These are phyloP conservation scores for Podaxis sp. DNA, from an alignment of 768 basidiomycete species.

Conservation along the genomic window DNA sequence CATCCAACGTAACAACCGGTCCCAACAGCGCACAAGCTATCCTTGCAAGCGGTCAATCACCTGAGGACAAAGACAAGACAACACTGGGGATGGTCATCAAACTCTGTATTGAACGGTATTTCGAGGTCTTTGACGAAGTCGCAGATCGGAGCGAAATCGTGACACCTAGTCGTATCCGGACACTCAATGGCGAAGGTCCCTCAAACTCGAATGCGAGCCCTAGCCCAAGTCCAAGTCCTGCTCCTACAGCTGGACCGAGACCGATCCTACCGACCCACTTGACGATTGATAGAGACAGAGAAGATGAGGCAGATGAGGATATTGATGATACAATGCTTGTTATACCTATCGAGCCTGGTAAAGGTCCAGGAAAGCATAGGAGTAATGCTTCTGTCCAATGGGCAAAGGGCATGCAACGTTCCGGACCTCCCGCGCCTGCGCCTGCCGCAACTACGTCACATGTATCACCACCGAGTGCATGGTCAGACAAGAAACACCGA, in stretches of 20 bases:
- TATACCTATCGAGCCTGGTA: constrained; percentile 57
- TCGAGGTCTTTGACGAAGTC: constrained; percentile 84
- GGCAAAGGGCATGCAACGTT: neutral
- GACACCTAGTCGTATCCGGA: constrained; percentile 28
- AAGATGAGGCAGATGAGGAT: constrained; percentile 62
- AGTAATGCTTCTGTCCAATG: constrained; percentile 15
- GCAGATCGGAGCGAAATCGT: constrained; percentile 64
- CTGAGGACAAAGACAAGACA: constrained; percentile 36
- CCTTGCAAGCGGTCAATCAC: constrained; percentile 11
- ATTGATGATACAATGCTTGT: constrained; percentile 73
- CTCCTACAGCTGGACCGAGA: constrained; percentile 1
- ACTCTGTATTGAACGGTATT: constrained; percentile 78
- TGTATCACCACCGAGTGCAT: constrained; percentile 32
- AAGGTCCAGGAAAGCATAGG: constrained; percentile 11
- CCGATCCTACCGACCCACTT: constrained; percentile 7
- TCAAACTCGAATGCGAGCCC: constrained; percentile 20
- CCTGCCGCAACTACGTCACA: neutral
- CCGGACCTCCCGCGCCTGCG: constrained; percentile 4
- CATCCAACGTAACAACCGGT: constrained; percentile 18
- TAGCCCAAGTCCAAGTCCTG: neutral
- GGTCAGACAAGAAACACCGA: constrained; percentile 25
- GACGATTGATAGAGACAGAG: neutral
- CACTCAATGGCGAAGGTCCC: constrained; percentile 18
- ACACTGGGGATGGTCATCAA: constrained; percentile 71
- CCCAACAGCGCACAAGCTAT: constrained; percentile 13